Conservation (phyloP, 2,329 filamentous ascomycete species). For the Fusarium hainanense region DNA sequence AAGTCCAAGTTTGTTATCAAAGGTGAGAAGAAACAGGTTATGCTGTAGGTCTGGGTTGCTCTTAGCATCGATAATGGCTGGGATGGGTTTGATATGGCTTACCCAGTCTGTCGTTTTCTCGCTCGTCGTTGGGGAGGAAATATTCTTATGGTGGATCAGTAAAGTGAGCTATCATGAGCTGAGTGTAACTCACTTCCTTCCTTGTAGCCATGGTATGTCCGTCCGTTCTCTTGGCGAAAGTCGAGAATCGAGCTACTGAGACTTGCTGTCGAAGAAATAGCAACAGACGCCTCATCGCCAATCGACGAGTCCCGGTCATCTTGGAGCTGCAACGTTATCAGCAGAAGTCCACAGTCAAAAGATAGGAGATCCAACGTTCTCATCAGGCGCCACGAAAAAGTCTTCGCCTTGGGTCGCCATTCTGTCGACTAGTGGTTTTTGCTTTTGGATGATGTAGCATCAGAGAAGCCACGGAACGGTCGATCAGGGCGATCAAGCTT, state of each 20-base stretch:
- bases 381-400: neutral
- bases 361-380: neutral
- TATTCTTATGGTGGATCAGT: too few relatives aligned
- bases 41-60: slow-evolving; percentile 18
- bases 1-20: slow-evolving; percentile 7
- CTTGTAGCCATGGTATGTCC: neutral
- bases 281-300: neutral
- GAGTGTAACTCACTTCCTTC: too few relatives aligned
- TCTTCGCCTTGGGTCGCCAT: neutral
- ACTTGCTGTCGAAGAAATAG: neutral
- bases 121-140: neutral
- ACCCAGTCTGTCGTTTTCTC: slow-evolving; percentile 7
- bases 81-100: too few relatives aligned
- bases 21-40: slow-evolving; percentile 5
- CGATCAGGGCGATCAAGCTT: neutral
- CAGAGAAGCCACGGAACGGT: neutral
- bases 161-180: too few relatives aligned
- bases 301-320: neutral
- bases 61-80: too few relatives aligned
- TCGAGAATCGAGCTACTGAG: neutral
- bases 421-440: too few relatives aligned
- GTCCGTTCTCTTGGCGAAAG: neutral
- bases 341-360: neutral
- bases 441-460: neutral
- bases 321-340: neutral